Percentiles rank a stretch among this genome's conserved stretches.
phyloP scores from a whole-genome alignment of 2,329 filamentous ascomycete genomes.

The Eurotiales sp. region DNA sequence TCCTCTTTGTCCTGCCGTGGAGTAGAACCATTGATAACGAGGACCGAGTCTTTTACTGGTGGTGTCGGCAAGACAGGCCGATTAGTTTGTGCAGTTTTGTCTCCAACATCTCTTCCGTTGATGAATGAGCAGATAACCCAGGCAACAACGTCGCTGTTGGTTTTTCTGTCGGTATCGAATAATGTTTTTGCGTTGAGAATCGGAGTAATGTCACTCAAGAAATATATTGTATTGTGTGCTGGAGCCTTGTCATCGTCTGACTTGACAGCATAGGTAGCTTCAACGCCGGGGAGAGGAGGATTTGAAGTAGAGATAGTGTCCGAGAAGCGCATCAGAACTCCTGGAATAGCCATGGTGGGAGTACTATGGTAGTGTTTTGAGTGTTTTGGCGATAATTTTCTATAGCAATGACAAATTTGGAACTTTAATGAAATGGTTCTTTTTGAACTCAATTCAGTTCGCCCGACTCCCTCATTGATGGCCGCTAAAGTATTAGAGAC shows the following conservation, averaged over 20 bases:
- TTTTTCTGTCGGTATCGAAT: not conserved
- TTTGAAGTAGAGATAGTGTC: not conserved
- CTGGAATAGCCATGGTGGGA: not conserved
- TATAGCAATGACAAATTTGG: no score
- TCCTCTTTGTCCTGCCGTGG: not conserved
- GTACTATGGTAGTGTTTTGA: no score
- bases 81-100: not conserved
- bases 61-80: not conserved
- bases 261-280: not conserved
- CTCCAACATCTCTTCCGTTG: not conserved
- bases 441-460: no score
- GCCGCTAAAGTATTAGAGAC: no score
- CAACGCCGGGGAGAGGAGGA: not conserved
- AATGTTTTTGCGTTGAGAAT: not conserved
- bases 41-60: not conserved
- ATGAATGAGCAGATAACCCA: conserved; percentile 4
- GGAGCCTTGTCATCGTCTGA: not conserved
- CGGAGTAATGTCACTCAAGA: not conserved
- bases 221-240: not conserved
- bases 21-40: conserved; percentile 2
- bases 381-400: no score
- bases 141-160: not conserved
- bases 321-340: conserved; percentile 1
- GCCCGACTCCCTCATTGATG: no score
- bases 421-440: no score